These are phyloP conservation scores for Penicillium maclennaniae DNA, from an alignment of 495 filamentous ascomycete genomes.

Conservation along the genomic window DNA sequence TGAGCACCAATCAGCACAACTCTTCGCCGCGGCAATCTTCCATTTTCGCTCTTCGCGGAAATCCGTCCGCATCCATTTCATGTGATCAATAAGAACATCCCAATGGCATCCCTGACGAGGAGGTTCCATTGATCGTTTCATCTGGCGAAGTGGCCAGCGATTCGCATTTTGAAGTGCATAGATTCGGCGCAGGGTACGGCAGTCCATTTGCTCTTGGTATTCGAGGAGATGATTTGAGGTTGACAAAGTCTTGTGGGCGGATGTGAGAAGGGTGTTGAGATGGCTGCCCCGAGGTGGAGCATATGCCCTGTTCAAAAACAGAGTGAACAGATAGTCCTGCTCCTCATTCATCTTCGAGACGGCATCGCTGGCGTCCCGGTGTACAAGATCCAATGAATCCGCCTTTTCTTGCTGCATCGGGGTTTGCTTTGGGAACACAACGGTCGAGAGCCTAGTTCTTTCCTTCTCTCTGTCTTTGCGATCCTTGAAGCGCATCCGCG, in stretches of 20 bases:
- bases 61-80: constrained; percentile 97
- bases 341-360: constrained; percentile 49
- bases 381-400: constrained; percentile 33
- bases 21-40: constrained; percentile 77
- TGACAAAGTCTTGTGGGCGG: constrained; percentile 77
- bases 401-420: constrained; percentile 35
- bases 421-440: constrained; percentile 70
- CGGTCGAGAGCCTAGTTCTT: constrained; percentile 66
- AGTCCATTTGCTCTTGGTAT: constrained; percentile 78
- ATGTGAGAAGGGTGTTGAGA: constrained; percentile 63
- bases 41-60: constrained; percentile 91
- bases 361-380: constrained; percentile 44
- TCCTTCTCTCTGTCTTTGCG: constrained; percentile 58
- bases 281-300: constrained; percentile 54
- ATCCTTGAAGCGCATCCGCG: constrained; percentile 51
- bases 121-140: constrained; percentile 75
- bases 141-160: constrained; percentile 85
- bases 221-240: constrained; percentile 73
- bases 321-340: constrained; percentile 75
- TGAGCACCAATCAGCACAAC: constrained; percentile 73
- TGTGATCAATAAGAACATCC: constrained; percentile 83
- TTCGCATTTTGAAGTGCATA: constrained; percentile 85
- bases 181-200: constrained; percentile 74
- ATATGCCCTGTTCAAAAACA: constrained; percentile 69
- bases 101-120: constrained; percentile 67